These are phyloP conservation scores for Ampelocalamus luodianensis DNA, from an alignment of 176 grass and related monocot species.

Conservation along the genomic window DNA sequence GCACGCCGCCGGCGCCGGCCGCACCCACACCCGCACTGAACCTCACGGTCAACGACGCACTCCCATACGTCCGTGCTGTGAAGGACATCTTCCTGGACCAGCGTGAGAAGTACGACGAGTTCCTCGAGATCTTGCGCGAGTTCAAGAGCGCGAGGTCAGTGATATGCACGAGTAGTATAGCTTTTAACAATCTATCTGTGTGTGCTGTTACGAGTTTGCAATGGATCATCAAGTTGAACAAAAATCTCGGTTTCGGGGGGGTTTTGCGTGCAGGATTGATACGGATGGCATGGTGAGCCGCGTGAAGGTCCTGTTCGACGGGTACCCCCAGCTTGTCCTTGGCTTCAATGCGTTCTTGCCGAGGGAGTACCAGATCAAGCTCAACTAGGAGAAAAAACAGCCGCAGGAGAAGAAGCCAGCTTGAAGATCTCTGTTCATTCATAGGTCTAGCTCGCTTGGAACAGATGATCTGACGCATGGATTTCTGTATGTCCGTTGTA, in stretches of 20 bases:
- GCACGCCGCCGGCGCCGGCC: too few relatives aligned
- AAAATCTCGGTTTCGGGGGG: not conserved
- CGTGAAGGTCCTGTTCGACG: not conserved
- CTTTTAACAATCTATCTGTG: not conserved
- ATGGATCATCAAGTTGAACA: not conserved
- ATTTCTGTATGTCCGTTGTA: too few relatives aligned
- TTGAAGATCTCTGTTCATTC: not conserved
- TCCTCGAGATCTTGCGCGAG: too few relatives aligned
- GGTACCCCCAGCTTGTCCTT: not conserved
- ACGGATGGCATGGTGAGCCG: not conserved
- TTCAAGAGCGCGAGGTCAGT: not conserved
- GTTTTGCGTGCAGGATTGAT: not conserved
- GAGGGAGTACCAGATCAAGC: not conserved
- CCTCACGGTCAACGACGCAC: not conserved
- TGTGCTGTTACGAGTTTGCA: not conserved
- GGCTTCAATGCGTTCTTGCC: constrained; percentile 7
- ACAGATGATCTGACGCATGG: too few relatives aligned
- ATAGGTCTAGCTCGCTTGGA: too few relatives aligned
- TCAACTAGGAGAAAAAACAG: not conserved
- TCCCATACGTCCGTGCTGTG: not conserved
- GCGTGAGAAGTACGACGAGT: too few relatives aligned
- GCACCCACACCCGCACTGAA: too few relatives aligned
- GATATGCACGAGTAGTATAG: not conserved
- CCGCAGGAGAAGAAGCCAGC: too few relatives aligned
- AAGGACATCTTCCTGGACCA: not conserved